Conservation (phyloP, 345 rosid genomes). For the Pelargonium nanum region DNA sequence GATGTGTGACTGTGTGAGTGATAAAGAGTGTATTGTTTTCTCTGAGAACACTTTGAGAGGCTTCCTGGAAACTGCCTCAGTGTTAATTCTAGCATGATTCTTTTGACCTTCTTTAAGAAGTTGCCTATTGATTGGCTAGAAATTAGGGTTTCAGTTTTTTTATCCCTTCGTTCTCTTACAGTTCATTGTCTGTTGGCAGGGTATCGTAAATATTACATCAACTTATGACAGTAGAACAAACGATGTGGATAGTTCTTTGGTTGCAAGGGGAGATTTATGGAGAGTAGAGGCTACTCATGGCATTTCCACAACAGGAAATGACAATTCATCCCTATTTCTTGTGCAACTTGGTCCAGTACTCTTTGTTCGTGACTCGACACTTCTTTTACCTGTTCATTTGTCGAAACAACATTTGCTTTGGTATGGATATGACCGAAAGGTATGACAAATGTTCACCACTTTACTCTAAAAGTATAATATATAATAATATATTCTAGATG, state of each 20-base stretch:
- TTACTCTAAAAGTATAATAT: neutral
- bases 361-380: conserved; percentile 77
- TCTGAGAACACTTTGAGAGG: no score
- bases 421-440: conserved; percentile 97
- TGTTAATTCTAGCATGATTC: no score
- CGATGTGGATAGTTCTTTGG: conserved; percentile 62
- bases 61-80: no score
- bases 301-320: conserved; percentile 51
- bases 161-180: neutral
- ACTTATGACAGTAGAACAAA: conserved; percentile 68
- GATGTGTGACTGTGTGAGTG: no score
- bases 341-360: conserved; percentile 91
- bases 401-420: conserved; percentile 97
- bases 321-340: conserved; percentile 73
- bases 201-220: conserved; percentile 57
- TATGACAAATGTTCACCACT: conserved; percentile 18
- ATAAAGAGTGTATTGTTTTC: no score
- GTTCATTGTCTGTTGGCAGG: conserved; percentile 33
- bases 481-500: no score
- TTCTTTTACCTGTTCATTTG: conserved; percentile 80
- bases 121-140: no score
- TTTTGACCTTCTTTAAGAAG: no score
- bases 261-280: conserved; percentile 96
- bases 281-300: conserved; percentile 76
- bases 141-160: neutral